Evolutionary conservation across 352 stramenopile species (phyloP), one percentile per base, ranked within the genome.

Genomic region (Aphanomyces astaci): DNA sequence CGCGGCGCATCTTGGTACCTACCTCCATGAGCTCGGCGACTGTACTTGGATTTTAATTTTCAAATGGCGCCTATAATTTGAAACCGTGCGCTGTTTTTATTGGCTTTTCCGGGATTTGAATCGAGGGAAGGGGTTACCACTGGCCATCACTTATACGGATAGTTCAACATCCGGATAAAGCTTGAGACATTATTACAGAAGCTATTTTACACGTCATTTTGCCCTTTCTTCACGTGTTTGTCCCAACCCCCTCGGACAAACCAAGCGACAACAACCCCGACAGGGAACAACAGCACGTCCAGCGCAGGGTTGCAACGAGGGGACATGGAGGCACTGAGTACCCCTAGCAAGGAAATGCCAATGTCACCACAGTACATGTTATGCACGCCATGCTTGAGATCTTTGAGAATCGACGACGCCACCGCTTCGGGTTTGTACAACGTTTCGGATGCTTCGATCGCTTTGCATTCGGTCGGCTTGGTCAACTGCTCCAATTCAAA

Each of bases 401-500:
- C 51, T 5, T 22, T 3, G 7, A 72, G 19, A 46, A 72, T 67
- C 10, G 48, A 33, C 43, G 3, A 27, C 19, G 66, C 66, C 19
- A 72, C 55, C 33, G 9, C 56, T 15, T 66, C 53, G 10, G 66
- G 66, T 22, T 63, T 22, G 54, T 67, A 36, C 43, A 56, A 36
- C 56, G 7, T 45, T 15, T 72, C 64, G 32, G 80, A 68, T 59
- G 81, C 85, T 70, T 93, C 83, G 59, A 95, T 93, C 36, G 75
- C 82, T 49, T 78, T 84, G 24, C 82, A 90, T 76, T 89, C 84
- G 9, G 71, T 66, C 0, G 85, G 85, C 54, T 93, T 94, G 33
- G 76, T 87, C 66, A 73, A 76, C 70, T 93, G 87, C 62, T 95
- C 84, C 70, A 88, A 78, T 45, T 78, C 74, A 36, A 79, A 92